phyloP scores from a whole-genome alignment of 31 red algal genomes.

The Odonthalia washingtoniensis region DNA sequence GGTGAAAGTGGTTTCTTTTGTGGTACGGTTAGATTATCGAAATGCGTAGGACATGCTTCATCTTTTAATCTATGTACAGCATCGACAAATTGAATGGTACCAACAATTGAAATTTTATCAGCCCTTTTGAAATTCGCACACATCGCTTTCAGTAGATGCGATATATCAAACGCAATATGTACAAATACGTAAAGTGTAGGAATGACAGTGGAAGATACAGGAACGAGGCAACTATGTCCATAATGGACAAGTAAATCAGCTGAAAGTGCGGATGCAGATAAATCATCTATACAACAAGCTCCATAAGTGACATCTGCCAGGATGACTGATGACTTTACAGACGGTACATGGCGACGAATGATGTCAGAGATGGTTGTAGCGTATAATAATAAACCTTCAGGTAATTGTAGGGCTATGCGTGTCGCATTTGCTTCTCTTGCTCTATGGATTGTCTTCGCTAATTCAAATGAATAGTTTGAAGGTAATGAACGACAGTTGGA shows the following conservation, averaged over 20 bases:
- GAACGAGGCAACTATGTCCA: conserved; percentile 97
- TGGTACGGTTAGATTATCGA: conserved; percentile 61
- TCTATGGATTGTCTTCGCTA: conserved; percentile 88
- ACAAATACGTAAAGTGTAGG: conserved; percentile 97
- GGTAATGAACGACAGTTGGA: conserved; percentile 60
- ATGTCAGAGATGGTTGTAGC: conserved; percentile 86
- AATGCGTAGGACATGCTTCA: conserved; percentile 37
- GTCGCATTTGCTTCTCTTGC: conserved; percentile 55
- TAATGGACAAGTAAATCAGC: conserved; percentile 95
- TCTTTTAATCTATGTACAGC: conserved; percentile 49
- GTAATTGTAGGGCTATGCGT: conserved; percentile 93
- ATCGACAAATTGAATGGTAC: conserved; percentile 97
- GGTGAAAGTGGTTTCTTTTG: conserved; percentile 94
- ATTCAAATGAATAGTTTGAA: conserved; percentile 83
- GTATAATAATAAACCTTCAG: conserved; percentile 93
- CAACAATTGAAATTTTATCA: conserved; percentile 64
- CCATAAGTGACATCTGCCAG: conserved; percentile 98
- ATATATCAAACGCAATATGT: conserved; percentile 74
- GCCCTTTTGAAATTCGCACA: conserved; percentile 55
- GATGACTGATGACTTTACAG: conserved; percentile 53
- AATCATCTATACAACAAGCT: conserved; percentile 98
- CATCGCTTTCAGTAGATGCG: conserved; percentile 76
- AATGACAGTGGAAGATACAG: conserved; percentile 69
- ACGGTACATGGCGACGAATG: conserved; percentile 50
- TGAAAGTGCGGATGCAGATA: conserved; percentile 75